Conservation (phyloP, 139 green algal genomes). For the Gonium pectorale region DNA sequence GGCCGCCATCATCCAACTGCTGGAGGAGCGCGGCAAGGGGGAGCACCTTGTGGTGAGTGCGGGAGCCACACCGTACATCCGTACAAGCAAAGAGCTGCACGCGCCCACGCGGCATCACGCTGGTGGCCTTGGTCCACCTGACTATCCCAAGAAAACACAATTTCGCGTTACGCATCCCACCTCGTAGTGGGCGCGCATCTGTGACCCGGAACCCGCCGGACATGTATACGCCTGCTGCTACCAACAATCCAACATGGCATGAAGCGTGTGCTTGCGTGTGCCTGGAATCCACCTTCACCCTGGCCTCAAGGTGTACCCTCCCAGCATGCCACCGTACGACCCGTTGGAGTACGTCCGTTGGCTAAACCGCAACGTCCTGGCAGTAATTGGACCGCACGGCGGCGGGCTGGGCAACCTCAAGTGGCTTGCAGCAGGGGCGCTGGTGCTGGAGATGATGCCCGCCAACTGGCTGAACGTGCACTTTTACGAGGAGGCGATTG, state of each 20-base stretch:
- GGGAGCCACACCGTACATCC: too few relatives aligned
- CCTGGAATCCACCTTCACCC: too few relatives aligned
- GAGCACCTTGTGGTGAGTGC: constrained; percentile 44
- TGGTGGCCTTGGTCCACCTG: too few relatives aligned
- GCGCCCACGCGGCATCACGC: too few relatives aligned
- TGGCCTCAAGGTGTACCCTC: constrained; percentile 4
- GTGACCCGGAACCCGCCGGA: too few relatives aligned
- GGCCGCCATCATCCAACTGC: neutral
- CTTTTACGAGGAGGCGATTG: constrained; percentile 16
- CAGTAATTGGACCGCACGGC: constrained; percentile 36
- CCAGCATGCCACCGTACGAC: neutral
- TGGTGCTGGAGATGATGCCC: constrained; percentile 41
- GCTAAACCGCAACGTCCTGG: constrained; percentile 32
- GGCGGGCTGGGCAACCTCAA: constrained; percentile 41
- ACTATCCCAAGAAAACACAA: too few relatives aligned
- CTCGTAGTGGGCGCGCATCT: too few relatives aligned
- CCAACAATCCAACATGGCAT: too few relatives aligned
- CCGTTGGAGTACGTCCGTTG: neutral
- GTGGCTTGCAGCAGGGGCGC: constrained; percentile 7
- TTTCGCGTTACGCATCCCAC: too few relatives aligned
- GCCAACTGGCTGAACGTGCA: neutral
- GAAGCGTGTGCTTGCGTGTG: too few relatives aligned
- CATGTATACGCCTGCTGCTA: too few relatives aligned
- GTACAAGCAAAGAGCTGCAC: too few relatives aligned
- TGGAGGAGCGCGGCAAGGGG: constrained; percentile 8